Percentiles rank a stretch among this genome's conserved stretches.
Evolutionary conservation across 106 monocot genomes (phyloP).

Genomic region (Agapanthus africanus): DNA sequence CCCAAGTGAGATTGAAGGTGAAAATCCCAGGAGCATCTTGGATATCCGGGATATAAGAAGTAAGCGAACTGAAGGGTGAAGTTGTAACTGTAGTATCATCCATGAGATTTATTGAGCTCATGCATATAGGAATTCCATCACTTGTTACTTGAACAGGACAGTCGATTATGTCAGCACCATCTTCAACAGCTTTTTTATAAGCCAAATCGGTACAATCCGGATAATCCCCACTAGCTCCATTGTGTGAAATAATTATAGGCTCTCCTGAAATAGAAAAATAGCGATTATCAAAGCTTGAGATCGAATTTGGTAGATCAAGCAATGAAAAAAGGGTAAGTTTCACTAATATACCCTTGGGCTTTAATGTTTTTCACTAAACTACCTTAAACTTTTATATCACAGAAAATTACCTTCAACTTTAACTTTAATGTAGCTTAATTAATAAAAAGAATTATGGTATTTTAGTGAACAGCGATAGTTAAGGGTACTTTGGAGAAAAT

Average conservation of each 20-base stretch:
- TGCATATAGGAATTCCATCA: conserved; percentile 71
- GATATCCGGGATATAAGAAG: conserved; percentile 50
- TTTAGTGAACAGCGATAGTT: no score
- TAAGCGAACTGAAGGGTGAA: conserved; percentile 34
- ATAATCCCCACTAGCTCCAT: conserved; percentile 90
- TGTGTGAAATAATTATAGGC: conserved; percentile 58
- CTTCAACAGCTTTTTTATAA: conserved; percentile 64
- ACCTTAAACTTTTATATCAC: no score
- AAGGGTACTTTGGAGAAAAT: no score
- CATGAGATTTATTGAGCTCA: conserved; percentile 63
- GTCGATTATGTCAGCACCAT: conserved; percentile 84
- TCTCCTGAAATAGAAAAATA: conserved; percentile 31
- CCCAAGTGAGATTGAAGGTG: conserved; percentile 84
- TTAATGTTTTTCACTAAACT: no score
- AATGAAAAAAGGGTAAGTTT: no score
- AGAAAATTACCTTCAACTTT: no score
- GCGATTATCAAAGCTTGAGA: neutral
- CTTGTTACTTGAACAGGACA: conserved; percentile 71
- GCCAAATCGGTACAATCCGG: conserved; percentile 88
- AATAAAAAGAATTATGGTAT: no score
- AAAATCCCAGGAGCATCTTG: conserved; percentile 57
- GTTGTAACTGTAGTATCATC: conserved; percentile 36
- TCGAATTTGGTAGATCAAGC: neutral
- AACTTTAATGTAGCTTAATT: no score
- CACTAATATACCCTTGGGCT: no score